A percentile compares a stretch with the other conserved stretches of the same genome.
Conservation (phyloP, 2,329 filamentous ascomycete species). For the Phaeosphaeriaceae sp. region DNA sequence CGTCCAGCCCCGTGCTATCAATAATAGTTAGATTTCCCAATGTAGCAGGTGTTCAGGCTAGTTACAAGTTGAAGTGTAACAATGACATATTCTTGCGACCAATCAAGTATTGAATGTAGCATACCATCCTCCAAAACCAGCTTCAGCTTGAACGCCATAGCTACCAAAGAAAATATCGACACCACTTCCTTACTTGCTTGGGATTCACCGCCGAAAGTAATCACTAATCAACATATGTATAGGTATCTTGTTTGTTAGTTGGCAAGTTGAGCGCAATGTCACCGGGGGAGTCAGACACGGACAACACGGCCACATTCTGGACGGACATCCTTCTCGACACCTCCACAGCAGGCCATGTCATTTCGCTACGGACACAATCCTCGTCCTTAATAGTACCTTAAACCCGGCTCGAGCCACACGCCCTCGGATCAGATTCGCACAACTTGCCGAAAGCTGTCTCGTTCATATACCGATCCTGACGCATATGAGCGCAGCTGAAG, state of each 20-base stretch:
- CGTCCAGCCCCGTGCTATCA: too few relatives aligned
- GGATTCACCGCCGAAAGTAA: constrained; percentile 7
- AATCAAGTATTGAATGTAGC: constrained; percentile 12
- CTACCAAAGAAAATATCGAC: constrained; percentile 1
- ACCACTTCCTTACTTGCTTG: constrained; percentile 8
- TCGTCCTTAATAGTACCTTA: constrained; percentile 3
- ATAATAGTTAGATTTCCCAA: constrained; percentile 15
- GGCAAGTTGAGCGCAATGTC: neutral
- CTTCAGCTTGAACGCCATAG: constrained; percentile 12
- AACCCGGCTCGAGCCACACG: neutral
- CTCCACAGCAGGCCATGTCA: neutral
- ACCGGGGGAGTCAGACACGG: too few relatives aligned
- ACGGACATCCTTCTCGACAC: neutral
- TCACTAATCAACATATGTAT: neutral
- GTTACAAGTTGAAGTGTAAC: constrained; percentile 8
- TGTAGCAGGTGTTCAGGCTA: constrained; percentile 21
- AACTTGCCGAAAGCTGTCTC: constrained; percentile 5
- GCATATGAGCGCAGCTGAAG: constrained; percentile 9
- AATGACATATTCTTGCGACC: constrained; percentile 9
- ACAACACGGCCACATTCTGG: too few relatives aligned
- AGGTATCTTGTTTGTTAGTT: neutral
- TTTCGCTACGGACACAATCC: neutral
- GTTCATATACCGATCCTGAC: constrained; percentile 12
- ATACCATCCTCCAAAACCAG: constrained; percentile 4
- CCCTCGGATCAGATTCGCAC: neutral